Evolutionary conservation across 495 filamentous ascomycete species (phyloP), one percentile per base, ranked within the genome.

Genomic region (Penicillium turbatum): DNA sequence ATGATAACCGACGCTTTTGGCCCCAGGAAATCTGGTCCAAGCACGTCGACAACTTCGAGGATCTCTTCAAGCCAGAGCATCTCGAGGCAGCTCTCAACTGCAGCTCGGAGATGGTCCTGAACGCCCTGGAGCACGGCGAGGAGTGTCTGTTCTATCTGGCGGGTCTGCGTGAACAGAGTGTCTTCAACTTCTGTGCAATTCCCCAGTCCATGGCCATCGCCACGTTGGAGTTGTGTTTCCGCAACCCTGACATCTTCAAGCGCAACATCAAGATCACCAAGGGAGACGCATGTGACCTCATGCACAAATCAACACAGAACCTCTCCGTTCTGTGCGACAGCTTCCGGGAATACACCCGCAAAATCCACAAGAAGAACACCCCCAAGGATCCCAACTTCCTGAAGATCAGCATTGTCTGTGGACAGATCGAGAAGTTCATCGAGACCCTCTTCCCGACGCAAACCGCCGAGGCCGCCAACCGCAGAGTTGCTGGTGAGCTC

Each of bases 141-240:
- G 90, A 97, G 61, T 97, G 92, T 71, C 74, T 98, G 8, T 97
- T 91, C 76, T 98, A 98, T 76, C 88, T 98, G 73, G 95, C 95
- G 19, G 95, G 91, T 17, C 80, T 97, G 39, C 89, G 87, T 53
- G 93, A 98, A 69, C 93, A 97, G 74, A 93, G 88, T 68, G 90
- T 96, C n/a, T 98, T 98, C 86, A 97, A 98, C 77, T 98, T 98
- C 68, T 89, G 89, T 38, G 92, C 95, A 38, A 98, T 98, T 60
- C 93, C 93, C n/a, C 93, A 98, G 71, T 76, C 85, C 54, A 98
- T 98, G 93, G 93, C 95, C 26, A 97, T 98, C 70, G 92, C 93
- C 2, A 97, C 92, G 1, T 69, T 97, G 36, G 76, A 95, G 51
- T 77, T 93, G 29, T 88, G 93, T 62, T 98, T 97, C 81, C 85